Percentiles rank a stretch among this genome's conserved stretches.
These are phyloP conservation scores for Curvularia verruculosa DNA, from an alignment of 2,329 filamentous ascomycete species.

Conservation along the genomic window DNA sequence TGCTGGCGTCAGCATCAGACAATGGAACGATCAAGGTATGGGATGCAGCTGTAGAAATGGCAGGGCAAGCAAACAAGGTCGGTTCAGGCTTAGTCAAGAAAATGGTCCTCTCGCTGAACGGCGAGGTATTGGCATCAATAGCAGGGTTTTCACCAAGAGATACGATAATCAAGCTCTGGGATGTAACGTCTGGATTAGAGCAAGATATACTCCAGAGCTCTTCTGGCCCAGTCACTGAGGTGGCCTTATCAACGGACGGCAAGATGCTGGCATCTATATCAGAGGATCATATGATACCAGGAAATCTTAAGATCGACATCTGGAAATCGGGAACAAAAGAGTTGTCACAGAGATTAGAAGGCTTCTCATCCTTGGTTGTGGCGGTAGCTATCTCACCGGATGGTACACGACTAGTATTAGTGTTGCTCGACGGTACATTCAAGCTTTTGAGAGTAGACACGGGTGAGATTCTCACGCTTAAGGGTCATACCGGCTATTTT, in stretches of 20 bases:
- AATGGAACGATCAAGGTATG: neutral
- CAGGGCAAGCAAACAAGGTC: neutral
- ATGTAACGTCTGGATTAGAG: neutral
- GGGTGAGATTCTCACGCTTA: neutral
- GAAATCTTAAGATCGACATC: neutral
- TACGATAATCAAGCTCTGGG: neutral
- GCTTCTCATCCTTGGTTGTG: neutral
- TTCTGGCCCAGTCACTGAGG: neutral
- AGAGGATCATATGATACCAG: neutral
- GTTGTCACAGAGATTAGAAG: neutral
- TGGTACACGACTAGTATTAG: neutral
- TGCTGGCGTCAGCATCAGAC: neutral
- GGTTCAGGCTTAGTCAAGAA: neutral
- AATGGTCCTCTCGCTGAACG: neutral
- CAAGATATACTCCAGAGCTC: neutral
- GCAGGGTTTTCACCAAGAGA: too few relatives aligned
- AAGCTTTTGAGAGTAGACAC: neutral
- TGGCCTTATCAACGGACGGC: neutral
- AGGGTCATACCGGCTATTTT: neutral
- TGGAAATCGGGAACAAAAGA: neutral
- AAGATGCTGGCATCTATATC: neutral
- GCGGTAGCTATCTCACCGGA: neutral
- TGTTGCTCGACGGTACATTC: neutral
- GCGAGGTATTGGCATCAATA: neutral
- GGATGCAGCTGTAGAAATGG: neutral